These are phyloP conservation scores for Aspergillus bertholletiae DNA, from an alignment of 495 filamentous ascomycete genomes.

Conservation along the genomic window DNA sequence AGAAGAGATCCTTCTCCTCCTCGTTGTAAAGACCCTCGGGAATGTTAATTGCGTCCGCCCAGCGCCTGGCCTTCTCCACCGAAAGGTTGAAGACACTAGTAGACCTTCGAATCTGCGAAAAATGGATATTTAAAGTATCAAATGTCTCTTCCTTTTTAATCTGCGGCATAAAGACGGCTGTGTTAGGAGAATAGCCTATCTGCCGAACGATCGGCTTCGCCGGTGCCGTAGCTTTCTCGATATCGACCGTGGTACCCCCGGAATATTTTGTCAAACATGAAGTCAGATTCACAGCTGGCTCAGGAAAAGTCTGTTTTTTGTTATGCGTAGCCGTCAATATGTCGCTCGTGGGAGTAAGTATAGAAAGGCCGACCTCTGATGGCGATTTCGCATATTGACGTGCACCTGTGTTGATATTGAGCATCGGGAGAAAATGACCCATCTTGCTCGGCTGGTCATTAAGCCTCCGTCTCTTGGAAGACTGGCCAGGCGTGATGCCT, in stretches of 20 bases:
- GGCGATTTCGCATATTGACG: background rate
- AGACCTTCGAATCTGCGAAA: constrained; percentile 18
- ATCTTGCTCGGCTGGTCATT: background rate
- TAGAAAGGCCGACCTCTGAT: background rate
- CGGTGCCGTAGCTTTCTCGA: background rate
- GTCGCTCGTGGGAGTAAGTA: background rate
- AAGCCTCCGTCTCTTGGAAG: background rate
- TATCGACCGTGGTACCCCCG: background rate
- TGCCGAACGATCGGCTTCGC: background rate
- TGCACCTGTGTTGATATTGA: background rate
- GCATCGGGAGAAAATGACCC: too few relatives aligned
- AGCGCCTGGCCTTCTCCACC: constrained; percentile 25
- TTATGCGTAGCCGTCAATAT: background rate
- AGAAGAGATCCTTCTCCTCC: constrained; percentile 53
- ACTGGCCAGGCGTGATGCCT: background rate
- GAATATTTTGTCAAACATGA: background rate
- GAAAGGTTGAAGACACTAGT: constrained; percentile 26
- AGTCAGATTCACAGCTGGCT: background rate
- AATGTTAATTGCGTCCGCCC: constrained; percentile 23
- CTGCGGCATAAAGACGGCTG: background rate
- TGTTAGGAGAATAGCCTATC: background rate
- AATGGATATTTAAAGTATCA: constrained; percentile 3
- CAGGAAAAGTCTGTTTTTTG: background rate
- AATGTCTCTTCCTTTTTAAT: constrained; percentile 4
- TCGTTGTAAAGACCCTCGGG: constrained; percentile 36